phyloP scores from a whole-genome alignment of 2,329 filamentous ascomycete genomes.

The Fusarium sp. region DNA sequence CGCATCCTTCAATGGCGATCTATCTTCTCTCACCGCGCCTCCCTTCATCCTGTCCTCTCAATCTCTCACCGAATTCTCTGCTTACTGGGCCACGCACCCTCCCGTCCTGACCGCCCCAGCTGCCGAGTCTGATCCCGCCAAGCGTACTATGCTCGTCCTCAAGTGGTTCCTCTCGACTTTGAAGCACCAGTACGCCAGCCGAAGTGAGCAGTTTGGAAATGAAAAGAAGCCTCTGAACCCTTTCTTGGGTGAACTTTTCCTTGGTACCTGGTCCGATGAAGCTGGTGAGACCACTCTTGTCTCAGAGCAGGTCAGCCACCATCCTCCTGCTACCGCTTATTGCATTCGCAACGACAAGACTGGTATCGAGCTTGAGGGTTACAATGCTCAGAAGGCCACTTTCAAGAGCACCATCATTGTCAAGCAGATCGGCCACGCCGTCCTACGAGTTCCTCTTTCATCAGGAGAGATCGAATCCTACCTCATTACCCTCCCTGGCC shows the following conservation, averaged over 20 bases:
- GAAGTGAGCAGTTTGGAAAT: constrained; percentile 82
- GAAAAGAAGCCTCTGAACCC: constrained; percentile 99
- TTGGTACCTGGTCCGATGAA: constrained; percentile 88
- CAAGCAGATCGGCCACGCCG: constrained; percentile 91
- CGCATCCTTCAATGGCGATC: constrained; percentile 83
- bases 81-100: constrained; percentile 85
- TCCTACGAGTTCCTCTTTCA: constrained; percentile 73
- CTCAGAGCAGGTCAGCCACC: constrained; percentile 94
- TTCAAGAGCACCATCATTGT: constrained; percentile 95
- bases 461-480: constrained; percentile 70
- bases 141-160: constrained; percentile 85
- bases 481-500: constrained; percentile 87
- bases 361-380: constrained; percentile 82
- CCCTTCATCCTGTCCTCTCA: constrained; percentile 84
- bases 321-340: constrained; percentile 95
- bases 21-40: constrained; percentile 81
- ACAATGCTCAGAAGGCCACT: constrained; percentile 95
- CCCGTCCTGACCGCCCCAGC: constrained; percentile 83
- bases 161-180: constrained; percentile 96
- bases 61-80: constrained; percentile 81
- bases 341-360: constrained; percentile 87
- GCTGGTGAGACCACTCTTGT: constrained; percentile 85
- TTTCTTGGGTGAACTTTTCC: constrained; percentile 92
- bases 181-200: constrained; percentile 81
- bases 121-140: constrained; percentile 79